Conservation (phyloP, 2,329 filamentous ascomycete species). For the Neurospora crassa region DNA sequence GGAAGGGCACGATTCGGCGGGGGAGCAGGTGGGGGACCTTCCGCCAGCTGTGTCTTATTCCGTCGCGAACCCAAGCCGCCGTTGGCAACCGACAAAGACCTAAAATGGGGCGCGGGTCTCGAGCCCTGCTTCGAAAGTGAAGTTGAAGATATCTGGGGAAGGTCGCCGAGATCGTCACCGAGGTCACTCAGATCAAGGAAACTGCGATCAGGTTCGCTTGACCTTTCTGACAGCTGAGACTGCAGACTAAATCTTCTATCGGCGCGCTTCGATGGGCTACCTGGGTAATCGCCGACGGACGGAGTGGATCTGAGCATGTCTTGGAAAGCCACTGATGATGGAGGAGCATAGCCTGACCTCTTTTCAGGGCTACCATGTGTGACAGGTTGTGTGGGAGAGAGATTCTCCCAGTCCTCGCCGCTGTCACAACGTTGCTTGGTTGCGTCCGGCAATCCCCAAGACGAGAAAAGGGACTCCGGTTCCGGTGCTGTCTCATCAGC, state of each 20-base stretch:
- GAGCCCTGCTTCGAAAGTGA: conserved; percentile 13
- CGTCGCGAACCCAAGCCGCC: conserved; percentile 25
- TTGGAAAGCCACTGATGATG: not conserved
- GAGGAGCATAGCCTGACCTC: not conserved
- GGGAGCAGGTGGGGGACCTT: conserved; percentile 43
- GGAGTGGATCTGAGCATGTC: conserved; percentile 20
- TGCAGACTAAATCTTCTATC: conserved; percentile 17
- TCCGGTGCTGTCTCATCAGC: conserved; percentile 6
- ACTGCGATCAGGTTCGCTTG: not conserved
- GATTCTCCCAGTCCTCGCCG: conserved; percentile 1
- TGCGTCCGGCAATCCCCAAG: conserved; percentile 8
- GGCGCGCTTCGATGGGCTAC: conserved; percentile 15
- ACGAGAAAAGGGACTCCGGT: conserved; percentile 15
- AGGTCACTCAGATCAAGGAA: not conserved
- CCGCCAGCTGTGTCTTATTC: conserved; percentile 41
- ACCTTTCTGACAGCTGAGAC: conserved; percentile 10
- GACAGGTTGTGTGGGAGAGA: not conserved
- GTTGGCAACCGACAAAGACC: conserved; percentile 15
- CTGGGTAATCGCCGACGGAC: conserved; percentile 24
- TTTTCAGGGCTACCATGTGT: not conserved
- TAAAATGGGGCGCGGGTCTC: conserved; percentile 17
- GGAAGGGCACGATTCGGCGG: conserved; percentile 47
- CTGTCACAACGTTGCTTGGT: conserved; percentile 1
- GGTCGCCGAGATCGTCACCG: conserved; percentile 6
- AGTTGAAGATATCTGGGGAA: conserved; percentile 5